Evolutionary conservation across 139 green algal genomes (phyloP).

Genomic region (Auxenochlorella pyrenoidosa): DNA sequence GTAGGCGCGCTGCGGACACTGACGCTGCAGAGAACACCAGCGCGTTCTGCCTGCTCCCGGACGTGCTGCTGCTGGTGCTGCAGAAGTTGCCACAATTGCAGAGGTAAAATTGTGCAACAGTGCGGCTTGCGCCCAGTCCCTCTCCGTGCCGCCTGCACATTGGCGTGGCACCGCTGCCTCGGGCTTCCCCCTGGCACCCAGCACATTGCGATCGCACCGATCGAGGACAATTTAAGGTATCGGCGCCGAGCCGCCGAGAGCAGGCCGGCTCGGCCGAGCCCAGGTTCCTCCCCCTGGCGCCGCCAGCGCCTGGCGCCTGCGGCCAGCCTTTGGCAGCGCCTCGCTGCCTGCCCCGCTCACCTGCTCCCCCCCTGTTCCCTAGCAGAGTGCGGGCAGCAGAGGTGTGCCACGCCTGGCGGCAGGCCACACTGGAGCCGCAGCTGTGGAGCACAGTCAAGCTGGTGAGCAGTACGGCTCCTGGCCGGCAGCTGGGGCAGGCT

Average conservation of each 20-base stretch:
- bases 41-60: not conserved
- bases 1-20: not conserved
- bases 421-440: not conserved
- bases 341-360: not conserved
- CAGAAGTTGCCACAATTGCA: not conserved
- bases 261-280: no score
- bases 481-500: no score
- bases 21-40: not conserved
- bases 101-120: not conserved
- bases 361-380: not conserved
- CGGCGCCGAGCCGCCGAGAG: no score
- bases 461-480: not conserved
- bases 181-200: no score
- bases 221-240: no score
- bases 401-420: constrained; percentile 22
- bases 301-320: no score
- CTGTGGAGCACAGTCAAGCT: constrained; percentile 11
- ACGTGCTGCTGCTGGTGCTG: not conserved
- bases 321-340: no score
- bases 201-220: no score
- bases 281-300: no score
- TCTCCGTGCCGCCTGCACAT: no score
- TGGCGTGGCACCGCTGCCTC: no score
- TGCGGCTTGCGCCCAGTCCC: no score
- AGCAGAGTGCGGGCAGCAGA: not conserved